Percentiles rank a stretch among this genome's conserved stretches.
Evolutionary conservation across 441 rosid species (phyloP).

Genomic region (California macrophylla): DNA sequence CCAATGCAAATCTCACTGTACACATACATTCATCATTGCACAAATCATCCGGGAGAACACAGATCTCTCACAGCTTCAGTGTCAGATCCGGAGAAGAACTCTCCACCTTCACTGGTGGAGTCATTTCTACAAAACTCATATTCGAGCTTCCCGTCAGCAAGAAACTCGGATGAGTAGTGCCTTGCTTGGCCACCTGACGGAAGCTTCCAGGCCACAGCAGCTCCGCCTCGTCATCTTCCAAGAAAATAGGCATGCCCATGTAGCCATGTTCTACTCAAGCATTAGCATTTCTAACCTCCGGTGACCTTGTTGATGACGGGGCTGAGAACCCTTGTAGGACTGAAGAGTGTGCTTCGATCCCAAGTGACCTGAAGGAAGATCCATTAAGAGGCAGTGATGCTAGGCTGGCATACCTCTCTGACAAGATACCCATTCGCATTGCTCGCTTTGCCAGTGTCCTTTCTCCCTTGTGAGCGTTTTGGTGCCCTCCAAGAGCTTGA

Average conservation of each 20-base stretch:
- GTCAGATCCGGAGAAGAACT: constrained; percentile 34
- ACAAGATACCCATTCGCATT: constrained; percentile 35
- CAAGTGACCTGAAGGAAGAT: constrained; percentile 30
- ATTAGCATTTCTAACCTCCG: constrained; percentile 13
- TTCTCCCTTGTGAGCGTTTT: constrained; percentile 72
- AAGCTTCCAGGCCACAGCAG: constrained; percentile 42
- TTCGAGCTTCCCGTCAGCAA: constrained; percentile 25
- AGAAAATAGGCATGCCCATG: constrained; percentile 27
- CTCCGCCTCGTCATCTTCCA: constrained; percentile 38
- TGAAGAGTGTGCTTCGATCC: constrained; percentile 41
- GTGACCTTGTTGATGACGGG: constrained; percentile 10
- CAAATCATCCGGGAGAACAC: neutral
- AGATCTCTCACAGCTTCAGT: constrained; percentile 27
- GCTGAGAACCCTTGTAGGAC: constrained; percentile 24
- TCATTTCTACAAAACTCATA: constrained; percentile 21
- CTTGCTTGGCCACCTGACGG: constrained; percentile 24
- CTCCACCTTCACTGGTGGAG: constrained; percentile 20
- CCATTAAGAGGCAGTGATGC: constrained; percentile 37
- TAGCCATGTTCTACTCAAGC: constrained; percentile 24
- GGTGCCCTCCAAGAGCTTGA: constrained; percentile 81
- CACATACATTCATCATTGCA: neutral
- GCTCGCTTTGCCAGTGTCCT: constrained; percentile 69
- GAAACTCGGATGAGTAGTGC: constrained; percentile 16
- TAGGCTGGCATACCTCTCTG: constrained; percentile 32
- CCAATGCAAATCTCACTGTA: neutral